Conservation (phyloP, 2,329 filamentous ascomycete genomes). For the Nigrospora sphaerica region DNA sequence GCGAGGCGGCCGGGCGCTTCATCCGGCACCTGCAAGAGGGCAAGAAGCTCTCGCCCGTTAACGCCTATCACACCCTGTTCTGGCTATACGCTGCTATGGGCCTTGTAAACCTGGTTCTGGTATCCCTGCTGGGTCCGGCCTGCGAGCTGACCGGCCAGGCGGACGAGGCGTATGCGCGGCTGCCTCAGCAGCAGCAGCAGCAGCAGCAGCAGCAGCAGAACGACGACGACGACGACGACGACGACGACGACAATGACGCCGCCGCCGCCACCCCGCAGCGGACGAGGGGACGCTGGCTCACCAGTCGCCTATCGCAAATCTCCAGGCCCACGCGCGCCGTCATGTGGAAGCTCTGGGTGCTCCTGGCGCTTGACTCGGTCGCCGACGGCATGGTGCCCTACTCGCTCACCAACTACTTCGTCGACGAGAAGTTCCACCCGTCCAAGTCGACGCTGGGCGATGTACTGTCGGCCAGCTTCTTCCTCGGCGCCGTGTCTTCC, state of each 20-base stretch:
- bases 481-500: conserved; percentile 44
- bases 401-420: conserved; percentile 52
- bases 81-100: conserved; percentile 50
- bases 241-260: no score
- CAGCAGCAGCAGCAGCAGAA: background rate
- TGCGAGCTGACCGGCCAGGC: conserved; percentile 21
- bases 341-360: conserved; percentile 53
- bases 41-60: conserved; percentile 11
- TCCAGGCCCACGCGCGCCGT: conserved; percentile 30
- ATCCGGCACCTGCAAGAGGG: conserved; percentile 40
- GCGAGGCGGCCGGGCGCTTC: conserved; percentile 52
- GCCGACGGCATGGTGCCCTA: conserved; percentile 63
- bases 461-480: conserved; percentile 46
- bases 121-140: conserved; percentile 34
- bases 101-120: conserved; percentile 46
- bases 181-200: conserved; percentile 16
- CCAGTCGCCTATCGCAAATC: conserved; percentile 45
- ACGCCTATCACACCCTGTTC: conserved; percentile 37
- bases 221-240: background rate
- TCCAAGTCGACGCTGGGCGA: conserved; percentile 43
- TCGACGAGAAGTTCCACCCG: conserved; percentile 39
- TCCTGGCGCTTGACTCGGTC: conserved; percentile 29
- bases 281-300: conserved; percentile 11
- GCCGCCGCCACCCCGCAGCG: background rate
- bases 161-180: conserved; percentile 27